Evolutionary conservation across 176 grass and related monocot species (phyloP), one percentile per base, ranked within the genome.

Genomic region (Chrysopogon serrulatus): DNA sequence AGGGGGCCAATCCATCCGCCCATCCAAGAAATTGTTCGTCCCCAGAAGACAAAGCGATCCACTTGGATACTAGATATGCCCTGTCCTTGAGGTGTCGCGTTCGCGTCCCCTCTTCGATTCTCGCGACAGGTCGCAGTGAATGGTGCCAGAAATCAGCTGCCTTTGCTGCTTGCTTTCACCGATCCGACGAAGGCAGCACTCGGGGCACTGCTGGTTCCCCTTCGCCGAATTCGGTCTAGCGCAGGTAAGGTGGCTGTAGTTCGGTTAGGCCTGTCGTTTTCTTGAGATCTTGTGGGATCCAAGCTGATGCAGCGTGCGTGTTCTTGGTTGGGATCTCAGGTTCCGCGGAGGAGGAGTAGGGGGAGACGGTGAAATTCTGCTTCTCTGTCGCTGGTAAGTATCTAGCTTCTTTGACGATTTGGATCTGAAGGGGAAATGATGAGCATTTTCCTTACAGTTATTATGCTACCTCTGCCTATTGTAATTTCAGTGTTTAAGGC

Each of bases 241-340:
- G 84, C 40, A 56, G 61, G 71, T 77, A 43, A 77, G 79, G 10
- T 24, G 16, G 7, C 66, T 11, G 34, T 63, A 24, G 19, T 13
- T 77, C 49, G n/a, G 28, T 76, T 77, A 48, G 5, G 5, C 19
- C 27, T 75, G 61, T 73, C 10, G 79, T 87, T 67, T 60, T 76
- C 24, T 76, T 82, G 30, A 76, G 71, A 76, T 87, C 47, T 76
- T 61, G 32, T 70, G 43, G 34, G 85, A 69, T 82, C 39, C 68
- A 64, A 66, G 63, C 74, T 85, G 49, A 78, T 27, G 34, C 10
- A 41, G 35, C 43, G 63, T 43, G 45, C 64, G 10, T 70, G 64
- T 69, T 78, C 83, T 69, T 78, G 34, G 64, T 59, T 85, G 34
- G 45, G 73, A 65, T 82, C 78, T 68, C 65, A 31, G 61, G 54